Evolutionary conservation across 169 alveolate genomes (phyloP).

Genomic region (Amoebophrya sp.): DNA sequence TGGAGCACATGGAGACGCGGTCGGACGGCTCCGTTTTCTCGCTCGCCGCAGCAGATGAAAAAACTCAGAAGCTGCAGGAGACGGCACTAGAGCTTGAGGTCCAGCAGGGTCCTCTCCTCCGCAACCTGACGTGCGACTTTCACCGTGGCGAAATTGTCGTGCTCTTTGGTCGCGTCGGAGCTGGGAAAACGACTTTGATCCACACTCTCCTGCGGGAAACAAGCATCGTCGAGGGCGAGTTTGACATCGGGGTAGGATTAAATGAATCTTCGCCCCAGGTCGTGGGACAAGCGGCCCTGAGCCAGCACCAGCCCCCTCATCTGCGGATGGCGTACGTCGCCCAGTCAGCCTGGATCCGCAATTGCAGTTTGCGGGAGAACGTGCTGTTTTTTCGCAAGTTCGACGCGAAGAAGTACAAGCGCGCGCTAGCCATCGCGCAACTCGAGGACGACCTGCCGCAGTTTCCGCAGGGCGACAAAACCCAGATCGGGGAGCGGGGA

Average conservation of each 20-base stretch:
- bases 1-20: background rate
- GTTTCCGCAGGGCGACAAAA: background rate
- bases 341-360: background rate
- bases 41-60: background rate
- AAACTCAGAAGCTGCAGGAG: background rate
- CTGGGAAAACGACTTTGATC: background rate
- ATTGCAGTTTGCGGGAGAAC: background rate
- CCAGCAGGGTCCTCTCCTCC: background rate
- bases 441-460: background rate
- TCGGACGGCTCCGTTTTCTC: background rate
- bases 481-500: background rate
- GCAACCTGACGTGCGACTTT: background rate
- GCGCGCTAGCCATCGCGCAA: background rate
- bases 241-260: no score
- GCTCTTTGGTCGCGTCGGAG: background rate
- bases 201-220: background rate
- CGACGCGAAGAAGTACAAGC: background rate
- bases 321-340: background rate
- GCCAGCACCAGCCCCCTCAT: no score
- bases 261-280: no score
- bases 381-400: background rate
- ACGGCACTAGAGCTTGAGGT: background rate
- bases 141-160: background rate
- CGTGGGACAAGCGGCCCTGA: no score
- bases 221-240: no score